These are phyloP conservation scores for Elymus sibiricus DNA, from an alignment of 176 grass and related monocot species.

Conservation along the genomic window DNA sequence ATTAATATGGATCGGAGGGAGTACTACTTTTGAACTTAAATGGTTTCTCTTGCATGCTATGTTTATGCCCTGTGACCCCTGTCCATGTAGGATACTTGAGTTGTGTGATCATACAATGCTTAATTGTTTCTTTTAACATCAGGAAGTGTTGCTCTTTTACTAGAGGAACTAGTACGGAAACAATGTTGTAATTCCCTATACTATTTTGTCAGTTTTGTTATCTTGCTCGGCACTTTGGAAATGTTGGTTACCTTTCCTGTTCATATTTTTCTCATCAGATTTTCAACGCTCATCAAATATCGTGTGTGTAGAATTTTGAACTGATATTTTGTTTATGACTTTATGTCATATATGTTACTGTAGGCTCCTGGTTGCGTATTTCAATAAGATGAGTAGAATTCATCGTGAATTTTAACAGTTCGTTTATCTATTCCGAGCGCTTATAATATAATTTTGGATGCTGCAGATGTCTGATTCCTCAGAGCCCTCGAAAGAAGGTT, in stretches of 20 bases:
- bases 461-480: slow-evolving; percentile 51
- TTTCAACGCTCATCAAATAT: not conserved
- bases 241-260: not conserved
- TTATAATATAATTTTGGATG: slow-evolving; percentile 8
- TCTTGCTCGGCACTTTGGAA: not conserved
- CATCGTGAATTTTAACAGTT: not conserved
- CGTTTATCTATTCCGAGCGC: not conserved
- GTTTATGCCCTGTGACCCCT: not conserved
- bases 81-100: not conserved
- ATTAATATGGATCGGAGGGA: too few relatives aligned
- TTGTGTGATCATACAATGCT: not conserved
- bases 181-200: not conserved
- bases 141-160: not conserved
- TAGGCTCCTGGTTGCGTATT: not conserved
- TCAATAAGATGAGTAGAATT: not conserved
- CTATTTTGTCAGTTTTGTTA: not conserved
- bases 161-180: not conserved
- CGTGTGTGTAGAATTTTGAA: not conserved
- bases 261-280: not conserved
- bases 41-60: not conserved
- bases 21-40: not conserved
- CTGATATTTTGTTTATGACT: not conserved
- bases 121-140: not conserved
- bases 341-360: not conserved
- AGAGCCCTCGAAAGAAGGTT: slow-evolving; percentile 39